Evolutionary conservation across 2,329 filamentous ascomycete species (phyloP).

Genomic region (Thelonectria blattea): DNA sequence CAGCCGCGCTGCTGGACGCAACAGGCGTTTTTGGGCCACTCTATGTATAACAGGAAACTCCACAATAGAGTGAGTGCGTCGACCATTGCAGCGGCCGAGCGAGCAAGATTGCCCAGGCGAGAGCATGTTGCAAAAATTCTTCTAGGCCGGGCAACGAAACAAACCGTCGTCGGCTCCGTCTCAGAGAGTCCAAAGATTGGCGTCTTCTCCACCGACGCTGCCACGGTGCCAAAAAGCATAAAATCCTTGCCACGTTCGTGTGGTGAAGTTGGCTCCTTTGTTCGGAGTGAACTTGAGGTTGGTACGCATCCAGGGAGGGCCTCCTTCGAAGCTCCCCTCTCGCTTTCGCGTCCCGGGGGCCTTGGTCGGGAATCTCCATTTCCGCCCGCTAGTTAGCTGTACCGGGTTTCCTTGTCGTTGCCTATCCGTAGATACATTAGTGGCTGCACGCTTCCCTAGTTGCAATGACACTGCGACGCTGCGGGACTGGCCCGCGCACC

Average conservation of each 20-base stretch:
- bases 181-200: neutral
- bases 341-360: neutral
- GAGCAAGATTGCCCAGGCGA: neutral
- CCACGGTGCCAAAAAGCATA: neutral
- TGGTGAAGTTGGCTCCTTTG: neutral
- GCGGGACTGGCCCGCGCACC: neutral
- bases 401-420: neutral
- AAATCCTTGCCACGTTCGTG: neutral
- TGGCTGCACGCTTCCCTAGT: neutral
- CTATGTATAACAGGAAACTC: neutral
- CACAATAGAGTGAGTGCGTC: neutral
- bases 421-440: too few relatives aligned
- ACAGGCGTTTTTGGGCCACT: neutral
- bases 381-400: neutral
- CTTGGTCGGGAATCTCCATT: neutral
- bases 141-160: neutral
- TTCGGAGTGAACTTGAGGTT: neutral
- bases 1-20: neutral
- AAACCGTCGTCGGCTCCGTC: neutral
- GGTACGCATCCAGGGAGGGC: neutral
- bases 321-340: neutral
- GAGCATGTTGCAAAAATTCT: neutral
- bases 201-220: conserved; percentile 7
- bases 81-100: neutral
- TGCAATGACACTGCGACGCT: neutral